Conservation (phyloP, 2,329 filamentous ascomycete genomes). For the Verticillium albo-atrum region DNA sequence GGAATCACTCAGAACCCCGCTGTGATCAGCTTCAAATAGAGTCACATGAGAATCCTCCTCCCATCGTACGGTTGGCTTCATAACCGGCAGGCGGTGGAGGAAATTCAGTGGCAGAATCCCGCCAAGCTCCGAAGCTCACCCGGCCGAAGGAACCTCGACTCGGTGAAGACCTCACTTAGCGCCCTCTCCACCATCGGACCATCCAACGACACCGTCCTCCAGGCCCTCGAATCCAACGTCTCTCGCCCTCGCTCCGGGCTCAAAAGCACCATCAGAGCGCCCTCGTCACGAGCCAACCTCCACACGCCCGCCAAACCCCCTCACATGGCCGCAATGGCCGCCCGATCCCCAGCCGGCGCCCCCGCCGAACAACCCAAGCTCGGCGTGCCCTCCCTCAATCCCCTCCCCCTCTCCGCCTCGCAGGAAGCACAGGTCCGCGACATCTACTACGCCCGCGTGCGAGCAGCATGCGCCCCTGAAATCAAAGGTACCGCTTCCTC, state of each 20-base stretch:
- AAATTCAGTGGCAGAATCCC: neutral
- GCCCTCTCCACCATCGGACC: conserved; percentile 2
- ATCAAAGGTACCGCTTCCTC: conserved; percentile 59
- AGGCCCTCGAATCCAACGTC: neutral
- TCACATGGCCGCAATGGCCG: conserved; percentile 35
- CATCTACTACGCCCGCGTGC: conserved; percentile 75
- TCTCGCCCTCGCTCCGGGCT: neutral
- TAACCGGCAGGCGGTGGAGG: neutral
- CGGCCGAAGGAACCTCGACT: neutral
- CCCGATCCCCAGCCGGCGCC: conserved; percentile 25
- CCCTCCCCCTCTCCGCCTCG: conserved; percentile 74
- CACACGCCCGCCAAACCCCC: neutral
- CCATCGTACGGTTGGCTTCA: neutral
- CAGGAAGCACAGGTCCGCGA: conserved; percentile 81
- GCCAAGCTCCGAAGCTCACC: neutral
- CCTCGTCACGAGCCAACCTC: neutral
- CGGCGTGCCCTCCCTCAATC: conserved; percentile 63
- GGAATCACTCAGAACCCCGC: neutral
- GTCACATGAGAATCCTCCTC: neutral
- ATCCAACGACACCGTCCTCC: neutral
- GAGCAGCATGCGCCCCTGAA: conserved; percentile 68
- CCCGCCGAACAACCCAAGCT: conserved; percentile 18
- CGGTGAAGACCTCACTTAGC: conserved; percentile 1
- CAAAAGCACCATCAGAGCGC: neutral
- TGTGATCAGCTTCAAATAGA: neutral